Evolutionary conservation across 2,329 filamentous ascomycete species (phyloP).

Genomic region (Alternaria hordeiaustralica): DNA sequence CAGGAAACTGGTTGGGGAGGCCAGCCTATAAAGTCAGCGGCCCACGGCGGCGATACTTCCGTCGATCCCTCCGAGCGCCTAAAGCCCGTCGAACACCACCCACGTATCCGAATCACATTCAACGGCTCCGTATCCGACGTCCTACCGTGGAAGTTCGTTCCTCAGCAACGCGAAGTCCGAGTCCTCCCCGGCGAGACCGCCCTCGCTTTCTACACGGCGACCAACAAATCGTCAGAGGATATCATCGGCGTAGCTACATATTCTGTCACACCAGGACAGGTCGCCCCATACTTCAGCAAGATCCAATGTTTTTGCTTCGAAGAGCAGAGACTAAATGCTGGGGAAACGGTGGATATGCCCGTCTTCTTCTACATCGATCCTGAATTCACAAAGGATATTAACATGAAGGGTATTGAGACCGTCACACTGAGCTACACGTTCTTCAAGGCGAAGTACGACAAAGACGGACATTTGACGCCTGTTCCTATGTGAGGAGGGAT

Average conservation of each 20-base stretch:
- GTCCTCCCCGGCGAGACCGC: conserved; percentile 96
- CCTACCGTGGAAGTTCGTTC: conserved; percentile 95
- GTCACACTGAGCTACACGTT: conserved; percentile 98
- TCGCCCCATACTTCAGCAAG: conserved; percentile 98
- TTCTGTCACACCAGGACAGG: conserved; percentile 93
- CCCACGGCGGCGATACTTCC: conserved; percentile 63
- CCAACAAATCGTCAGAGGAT: conserved; percentile 86
- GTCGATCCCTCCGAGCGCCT: conserved; percentile 77
- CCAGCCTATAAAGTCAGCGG: conserved; percentile 83
- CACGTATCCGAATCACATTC: conserved; percentile 93
- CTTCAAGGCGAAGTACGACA: conserved; percentile 90
- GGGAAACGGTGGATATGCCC: conserved; percentile 98
- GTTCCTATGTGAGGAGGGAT: conserved; percentile 51
- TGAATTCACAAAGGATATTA: conserved; percentile 88
- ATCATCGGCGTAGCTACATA: conserved; percentile 99
- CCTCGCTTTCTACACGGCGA: conserved; percentile 95
- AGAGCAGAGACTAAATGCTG: conserved; percentile 88
- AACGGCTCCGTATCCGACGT: conserved; percentile 94
- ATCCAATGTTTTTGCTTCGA: conserved; percentile 99
- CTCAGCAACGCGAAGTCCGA: conserved; percentile 94
- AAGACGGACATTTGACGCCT: conserved; percentile 73
- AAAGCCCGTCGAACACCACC: conserved; percentile 78
- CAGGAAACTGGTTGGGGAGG: conserved; percentile 90
- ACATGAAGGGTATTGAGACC: conserved; percentile 92
- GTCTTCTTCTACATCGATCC: conserved; percentile 99